Base-by-base conservation (phyloP, 2,329 filamentous ascomycete species). In the Neonectria hederae region DNA sequence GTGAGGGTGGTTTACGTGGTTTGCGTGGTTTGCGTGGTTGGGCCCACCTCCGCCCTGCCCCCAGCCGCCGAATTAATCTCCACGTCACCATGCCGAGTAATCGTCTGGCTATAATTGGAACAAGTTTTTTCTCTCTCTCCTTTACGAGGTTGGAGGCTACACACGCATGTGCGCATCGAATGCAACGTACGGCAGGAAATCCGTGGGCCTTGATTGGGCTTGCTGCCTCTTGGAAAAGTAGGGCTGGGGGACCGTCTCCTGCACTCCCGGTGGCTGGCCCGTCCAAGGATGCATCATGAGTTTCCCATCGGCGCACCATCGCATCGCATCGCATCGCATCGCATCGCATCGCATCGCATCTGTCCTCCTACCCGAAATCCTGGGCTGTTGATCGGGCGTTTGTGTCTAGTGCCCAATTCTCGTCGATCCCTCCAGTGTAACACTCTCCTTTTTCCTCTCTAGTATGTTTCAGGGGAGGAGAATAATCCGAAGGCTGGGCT, bases 71-170 rank as follows among this genome's bases (percentile, higher is more conserved):
- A 42, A 63, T 55, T 54, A 54, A 54, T 59, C 51, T 54, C 61
- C 61, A 63, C 61, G 61, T 51, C 55, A 56, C 24, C 54, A 19
- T 13, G 55, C 52, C 43, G 24, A 54, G 17, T 32, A 26, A 32
- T 19, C 48, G 28, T 19, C 48, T 32, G 30, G 32, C 48, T 54
- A 63, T 63, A 55, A 63, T 63, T 63, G 61, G 61, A 40, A 58
- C 48, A 5, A 14, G 35, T 38, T 5, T 26, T 30, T 56, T 58
- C 28, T 9, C 28, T 28, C 28, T 28, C 28, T 28, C 28, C 10
- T 7, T 63, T 59, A 63, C 61, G 61, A 63, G 61, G 61, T 59
- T 59, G 61, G 55, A 51, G 55, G 38, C 56, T 55, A 49, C n/a
- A 8, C 61, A 59, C 54, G 55, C 54, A 59, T 54, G 53, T 58